Conservation (phyloP, 768 basidiomycete genomes). For the Baorangia bicolor region DNA sequence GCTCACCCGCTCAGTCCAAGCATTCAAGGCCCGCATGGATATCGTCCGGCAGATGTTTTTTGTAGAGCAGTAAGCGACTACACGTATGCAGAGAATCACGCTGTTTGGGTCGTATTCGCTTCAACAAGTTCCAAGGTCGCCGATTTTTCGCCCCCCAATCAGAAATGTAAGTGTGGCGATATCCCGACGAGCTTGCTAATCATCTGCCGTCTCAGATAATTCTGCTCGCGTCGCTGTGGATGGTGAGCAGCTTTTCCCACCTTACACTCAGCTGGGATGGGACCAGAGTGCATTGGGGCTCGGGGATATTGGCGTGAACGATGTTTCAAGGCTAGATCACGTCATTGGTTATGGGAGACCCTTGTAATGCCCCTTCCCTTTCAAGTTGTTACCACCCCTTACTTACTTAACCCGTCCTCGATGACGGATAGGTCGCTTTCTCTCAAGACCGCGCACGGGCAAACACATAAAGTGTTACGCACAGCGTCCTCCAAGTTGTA, state of each 20-base stretch:
- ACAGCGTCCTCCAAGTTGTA: not conserved
- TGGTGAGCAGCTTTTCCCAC: not conserved
- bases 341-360: not conserved
- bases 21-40: too few relatives aligned
- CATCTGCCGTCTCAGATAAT: not conserved
- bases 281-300: not conserved
- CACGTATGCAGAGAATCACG: not conserved
- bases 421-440: not conserved
- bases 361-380: not conserved
- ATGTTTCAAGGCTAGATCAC: not conserved
- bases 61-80: not conserved
- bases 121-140: too few relatives aligned
- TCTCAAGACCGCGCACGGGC: not conserved
- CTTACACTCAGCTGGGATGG: not conserved
- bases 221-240: not conserved
- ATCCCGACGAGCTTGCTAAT: too few relatives aligned
- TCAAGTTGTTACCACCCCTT: not conserved
- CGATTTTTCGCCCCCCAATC: too few relatives aligned
- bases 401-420: not conserved
- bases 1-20: not conserved
- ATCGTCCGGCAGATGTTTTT: not conserved
- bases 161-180: too few relatives aligned
- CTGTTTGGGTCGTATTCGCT: not conserved
- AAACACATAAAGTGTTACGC: not conserved
- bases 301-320: not conserved